These are phyloP conservation scores for Torrubiellomyces zombiae DNA, from an alignment of 2,329 filamentous ascomycete species.

Conservation along the genomic window DNA sequence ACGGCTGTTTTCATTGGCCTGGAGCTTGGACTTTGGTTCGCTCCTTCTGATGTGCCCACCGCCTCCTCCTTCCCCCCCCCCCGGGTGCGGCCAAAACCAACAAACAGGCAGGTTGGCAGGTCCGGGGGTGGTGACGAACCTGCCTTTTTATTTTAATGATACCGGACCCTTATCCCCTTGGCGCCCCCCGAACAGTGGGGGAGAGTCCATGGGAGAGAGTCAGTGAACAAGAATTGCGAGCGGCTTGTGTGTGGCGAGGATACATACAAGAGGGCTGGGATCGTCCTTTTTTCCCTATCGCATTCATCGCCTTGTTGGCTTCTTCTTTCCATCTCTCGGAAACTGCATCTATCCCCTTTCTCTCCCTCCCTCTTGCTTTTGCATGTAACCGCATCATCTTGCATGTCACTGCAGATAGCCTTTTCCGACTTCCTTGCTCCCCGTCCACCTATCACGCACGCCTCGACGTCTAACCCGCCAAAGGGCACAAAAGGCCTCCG, in stretches of 20 bases:
- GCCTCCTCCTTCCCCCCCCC: too few species aligned
- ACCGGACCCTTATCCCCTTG: too few species aligned
- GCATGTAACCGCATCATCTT: background rate
- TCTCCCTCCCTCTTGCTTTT: background rate
- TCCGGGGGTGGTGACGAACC: too few species aligned
- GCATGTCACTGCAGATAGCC: background rate
- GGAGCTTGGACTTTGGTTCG: too few species aligned
- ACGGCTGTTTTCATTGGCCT: slow-evolving; percentile 1
- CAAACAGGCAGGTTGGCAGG: slow-evolving; percentile 2
- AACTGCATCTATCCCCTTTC: background rate
- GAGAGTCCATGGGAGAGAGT: too few species aligned
- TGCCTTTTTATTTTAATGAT: too few species aligned
- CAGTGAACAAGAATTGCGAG: too few species aligned
- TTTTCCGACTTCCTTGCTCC: background rate
- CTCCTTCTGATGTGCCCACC: too few species aligned
- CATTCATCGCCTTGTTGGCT: background rate
- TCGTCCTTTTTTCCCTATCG: slow-evolving; percentile 3
- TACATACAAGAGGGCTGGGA: slow-evolving; percentile 7
- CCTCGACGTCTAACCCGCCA: too few species aligned
- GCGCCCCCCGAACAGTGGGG: too few species aligned
- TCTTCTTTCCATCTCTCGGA: background rate
- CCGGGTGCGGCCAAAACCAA: slow-evolving; percentile 1
- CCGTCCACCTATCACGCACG: background rate
- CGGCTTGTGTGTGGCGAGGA: too few species aligned
- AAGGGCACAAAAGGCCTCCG: too few species aligned